A percentile compares a stretch with the other conserved stretches of the same genome.
Conservation (phyloP, 345 rosid genomes). For the Diplotaxis tenuifolia region DNA sequence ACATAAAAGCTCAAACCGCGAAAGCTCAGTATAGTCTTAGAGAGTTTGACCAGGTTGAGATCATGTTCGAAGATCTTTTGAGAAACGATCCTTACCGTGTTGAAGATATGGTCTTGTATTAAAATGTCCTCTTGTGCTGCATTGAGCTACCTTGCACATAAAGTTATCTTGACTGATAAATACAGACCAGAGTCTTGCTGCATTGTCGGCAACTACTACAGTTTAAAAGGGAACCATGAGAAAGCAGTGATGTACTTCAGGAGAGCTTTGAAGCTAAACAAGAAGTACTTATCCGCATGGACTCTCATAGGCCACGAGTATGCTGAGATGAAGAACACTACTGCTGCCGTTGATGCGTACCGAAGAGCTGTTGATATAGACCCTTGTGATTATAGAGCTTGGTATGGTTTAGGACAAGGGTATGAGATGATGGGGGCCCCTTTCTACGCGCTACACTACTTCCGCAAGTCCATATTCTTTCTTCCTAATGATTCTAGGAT, state of each 20-base stretch:
- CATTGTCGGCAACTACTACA: conserved; percentile 93
- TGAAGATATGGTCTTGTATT: conserved; percentile 97
- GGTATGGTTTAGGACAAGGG: conserved; percentile 97
- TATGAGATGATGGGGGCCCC: conserved; percentile 97
- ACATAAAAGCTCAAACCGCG: conserved; percentile 92
- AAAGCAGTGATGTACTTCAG: conserved; percentile 87
- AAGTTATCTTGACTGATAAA: conserved; percentile 80
- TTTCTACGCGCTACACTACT: conserved; percentile 91
- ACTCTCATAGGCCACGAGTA: conserved; percentile 98
- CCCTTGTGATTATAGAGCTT: conserved; percentile 87
- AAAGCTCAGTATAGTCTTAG: conserved; percentile 86
- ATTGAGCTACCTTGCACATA: conserved; percentile 88
- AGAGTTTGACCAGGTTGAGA: conserved; percentile 95
- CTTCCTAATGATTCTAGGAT: conserved; percentile 88
- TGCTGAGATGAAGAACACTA: conserved; percentile 93
- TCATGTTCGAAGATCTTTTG: conserved; percentile 80
- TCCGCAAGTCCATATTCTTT: conserved; percentile 81
- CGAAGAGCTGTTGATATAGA: conserved; percentile 91
- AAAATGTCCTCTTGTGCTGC: conserved; percentile 90
- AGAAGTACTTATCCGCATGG: conserved; percentile 91
- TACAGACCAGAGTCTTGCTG: conserved; percentile 98
- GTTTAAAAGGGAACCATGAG: conserved; percentile 94
- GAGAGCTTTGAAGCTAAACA: conserved; percentile 95
- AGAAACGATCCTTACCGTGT: conserved; percentile 85
- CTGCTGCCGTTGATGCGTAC: conserved; percentile 97